These are phyloP conservation scores for Fusarium sp. DNA, from an alignment of 2,329 filamentous ascomycete species.

Conservation along the genomic window DNA sequence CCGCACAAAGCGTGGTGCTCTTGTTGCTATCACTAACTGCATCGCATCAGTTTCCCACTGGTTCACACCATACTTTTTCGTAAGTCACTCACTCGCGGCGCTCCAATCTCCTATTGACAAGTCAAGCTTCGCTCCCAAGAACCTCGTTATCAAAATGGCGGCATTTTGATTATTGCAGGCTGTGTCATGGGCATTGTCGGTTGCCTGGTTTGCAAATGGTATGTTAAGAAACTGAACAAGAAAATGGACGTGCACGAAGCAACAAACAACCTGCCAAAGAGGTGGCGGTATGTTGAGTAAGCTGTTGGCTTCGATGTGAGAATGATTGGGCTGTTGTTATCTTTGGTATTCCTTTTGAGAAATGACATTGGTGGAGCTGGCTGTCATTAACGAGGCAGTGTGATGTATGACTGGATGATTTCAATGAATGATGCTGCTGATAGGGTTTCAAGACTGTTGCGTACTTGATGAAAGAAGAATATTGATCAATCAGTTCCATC, in stretches of 20 bases:
- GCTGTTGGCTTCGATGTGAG: not conserved
- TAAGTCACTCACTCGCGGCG: fast-evolving
- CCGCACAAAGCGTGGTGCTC: constrained; percentile 1
- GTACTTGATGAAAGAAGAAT: not conserved
- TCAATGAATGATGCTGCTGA: not conserved
- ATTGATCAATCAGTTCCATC: not conserved
- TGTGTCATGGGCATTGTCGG: not conserved
- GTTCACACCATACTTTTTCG: constrained; percentile 1
- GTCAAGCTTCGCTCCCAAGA: constrained; percentile 1
- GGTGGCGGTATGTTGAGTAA: constrained; percentile 3
- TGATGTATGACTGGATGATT: not conserved
- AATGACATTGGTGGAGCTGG: too few species aligned
- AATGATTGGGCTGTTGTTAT: not conserved
- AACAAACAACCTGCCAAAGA: not conserved
- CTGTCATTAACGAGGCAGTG: too few species aligned
- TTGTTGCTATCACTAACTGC: constrained; percentile 1
- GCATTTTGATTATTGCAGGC: constrained; percentile 9
- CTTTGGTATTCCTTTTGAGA: too few species aligned
- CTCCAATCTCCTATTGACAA: not conserved
- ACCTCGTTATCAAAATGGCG: constrained; percentile 1
- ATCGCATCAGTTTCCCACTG: constrained; percentile 5
- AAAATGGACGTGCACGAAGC: not conserved
- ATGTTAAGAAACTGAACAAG: constrained; percentile 6
- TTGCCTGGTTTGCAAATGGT: constrained; percentile 1
- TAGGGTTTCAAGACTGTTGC: not conserved